Base-by-base conservation (phyloP, 257 asterid genomes). In the Nemophila menziesii region DNA sequence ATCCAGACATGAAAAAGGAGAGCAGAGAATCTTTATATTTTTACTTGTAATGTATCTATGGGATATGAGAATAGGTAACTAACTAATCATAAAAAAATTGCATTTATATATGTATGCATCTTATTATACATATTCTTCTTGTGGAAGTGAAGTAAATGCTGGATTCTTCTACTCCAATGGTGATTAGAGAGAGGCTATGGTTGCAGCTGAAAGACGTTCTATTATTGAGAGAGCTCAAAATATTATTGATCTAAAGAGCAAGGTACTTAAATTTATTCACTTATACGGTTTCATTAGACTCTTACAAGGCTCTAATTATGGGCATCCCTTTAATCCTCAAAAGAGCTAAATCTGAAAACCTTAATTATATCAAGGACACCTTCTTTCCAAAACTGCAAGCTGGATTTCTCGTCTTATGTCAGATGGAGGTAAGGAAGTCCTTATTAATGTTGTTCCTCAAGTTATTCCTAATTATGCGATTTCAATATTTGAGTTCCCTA, bases 1-100 rank as follows among this genome's bases (percentile, higher is more conserved):
- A 90, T 61, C 99, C 99, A 48, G 99, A 90, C 73, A 90, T 90
- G 99, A n/a, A 90, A 90, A 57, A 80, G 96, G n/a, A 79, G 93
- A 62, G 96, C 96, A 43, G 99, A 90, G 52, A 85, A 85, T 56
- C 85, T 96, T 41, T 51, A 79, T 59, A 90, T 90, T 47, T 63
- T 90, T 77, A 85, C 92, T 27, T 72, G 77, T 54, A 85, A 90
- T 58, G 99, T 90, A 47, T 79, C 99, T n/a, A 39, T 90, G 69
- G 99, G 85, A 70, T 85, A 90, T 54, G 99, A 90, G 66, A 90
- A 90, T 69, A 90, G 99, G 99, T 90, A 70, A 60, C 21, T 11
- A 16, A n/a, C n/a, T n/a, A n/a, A n/a, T n/a, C n/a, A n/a, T n/a
- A n/a, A n/a, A n/a, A n/a, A n/a, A n/a, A n/a, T n/a, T n/a, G 53